Evolutionary conservation across 352 stramenopile genomes (phyloP).

Genomic region (Peronospora destructor): DNA sequence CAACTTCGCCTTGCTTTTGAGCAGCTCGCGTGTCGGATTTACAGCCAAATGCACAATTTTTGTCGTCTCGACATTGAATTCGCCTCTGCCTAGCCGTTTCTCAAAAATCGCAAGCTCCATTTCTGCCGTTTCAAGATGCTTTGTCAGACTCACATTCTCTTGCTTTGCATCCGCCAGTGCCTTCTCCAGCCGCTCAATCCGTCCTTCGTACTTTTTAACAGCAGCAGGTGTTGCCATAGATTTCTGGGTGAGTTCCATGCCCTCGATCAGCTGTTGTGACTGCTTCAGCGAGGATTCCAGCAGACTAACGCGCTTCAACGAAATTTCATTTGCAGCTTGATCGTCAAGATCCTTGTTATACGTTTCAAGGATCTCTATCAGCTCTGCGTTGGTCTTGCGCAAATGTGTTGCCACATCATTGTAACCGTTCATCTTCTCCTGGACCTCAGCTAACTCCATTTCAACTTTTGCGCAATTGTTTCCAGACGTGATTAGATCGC

Average conservation of each 20-base stretch:
- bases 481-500: slow-evolving; percentile 34
- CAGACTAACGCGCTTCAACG: slow-evolving; percentile 30
- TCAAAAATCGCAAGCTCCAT: slow-evolving; percentile 59
- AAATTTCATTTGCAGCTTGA: slow-evolving; percentile 19
- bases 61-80: slow-evolving; percentile 75
- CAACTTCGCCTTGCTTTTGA: slow-evolving; percentile 37
- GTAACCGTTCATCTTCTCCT: slow-evolving; percentile 34
- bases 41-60: slow-evolving; percentile 86
- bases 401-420: slow-evolving; percentile 40
- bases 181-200: slow-evolving; percentile 46
- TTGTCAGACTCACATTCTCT: slow-evolving; percentile 41
- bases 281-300: slow-evolving; percentile 47
- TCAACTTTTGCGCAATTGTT: slow-evolving; percentile 46
- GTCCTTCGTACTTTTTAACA: slow-evolving; percentile 39
- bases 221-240: slow-evolving; percentile 33
- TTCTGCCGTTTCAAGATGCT: slow-evolving; percentile 62
- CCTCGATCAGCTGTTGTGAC: slow-evolving; percentile 40
- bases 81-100: slow-evolving; percentile 60
- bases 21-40: slow-evolving; percentile 68
- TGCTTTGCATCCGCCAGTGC: slow-evolving; percentile 34
- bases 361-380: slow-evolving; percentile 56
- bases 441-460: slow-evolving; percentile 37
- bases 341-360: slow-evolving; percentile 52
- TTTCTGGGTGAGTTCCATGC: slow-evolving; percentile 33
- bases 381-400: slow-evolving; percentile 47